A percentile compares a stretch with the other conserved stretches of the same genome.
Evolutionary conservation across 345 rosid genomes (phyloP).

Genomic region (Eucalyptus shirleyi): DNA sequence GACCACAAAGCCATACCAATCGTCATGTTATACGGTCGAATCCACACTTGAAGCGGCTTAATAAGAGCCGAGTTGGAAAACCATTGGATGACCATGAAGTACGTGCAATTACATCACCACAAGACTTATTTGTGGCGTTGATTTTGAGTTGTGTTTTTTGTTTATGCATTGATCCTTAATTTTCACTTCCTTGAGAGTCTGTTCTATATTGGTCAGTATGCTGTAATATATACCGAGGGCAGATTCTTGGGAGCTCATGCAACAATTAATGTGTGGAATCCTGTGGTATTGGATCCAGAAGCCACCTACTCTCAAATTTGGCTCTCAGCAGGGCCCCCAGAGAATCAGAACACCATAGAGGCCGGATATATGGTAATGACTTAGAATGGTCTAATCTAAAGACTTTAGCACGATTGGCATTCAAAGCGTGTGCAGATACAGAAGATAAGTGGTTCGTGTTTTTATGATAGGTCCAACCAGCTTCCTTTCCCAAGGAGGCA

Average conservation of each 20-base stretch:
- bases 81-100: background rate
- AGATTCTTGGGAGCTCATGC: background rate
- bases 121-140: background rate
- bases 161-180: background rate
- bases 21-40: background rate
- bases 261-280: background rate
- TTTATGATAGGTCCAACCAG: background rate
- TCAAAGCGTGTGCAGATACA: background rate
- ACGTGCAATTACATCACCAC: background rate
- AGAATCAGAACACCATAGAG: background rate
- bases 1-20: background rate
- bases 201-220: background rate
- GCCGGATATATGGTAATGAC: background rate
- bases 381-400: background rate
- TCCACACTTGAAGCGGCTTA: background rate
- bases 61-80: background rate
- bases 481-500: background rate
- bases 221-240: background rate
- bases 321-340: background rate
- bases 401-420: background rate
- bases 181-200: background rate
- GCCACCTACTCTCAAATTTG: background rate
- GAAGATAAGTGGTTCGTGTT: background rate
- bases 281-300: background rate
- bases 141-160: background rate